These are phyloP conservation scores for Solanum hybrid DNA, from an alignment of 305 asterid species.

Conservation along the genomic window DNA sequence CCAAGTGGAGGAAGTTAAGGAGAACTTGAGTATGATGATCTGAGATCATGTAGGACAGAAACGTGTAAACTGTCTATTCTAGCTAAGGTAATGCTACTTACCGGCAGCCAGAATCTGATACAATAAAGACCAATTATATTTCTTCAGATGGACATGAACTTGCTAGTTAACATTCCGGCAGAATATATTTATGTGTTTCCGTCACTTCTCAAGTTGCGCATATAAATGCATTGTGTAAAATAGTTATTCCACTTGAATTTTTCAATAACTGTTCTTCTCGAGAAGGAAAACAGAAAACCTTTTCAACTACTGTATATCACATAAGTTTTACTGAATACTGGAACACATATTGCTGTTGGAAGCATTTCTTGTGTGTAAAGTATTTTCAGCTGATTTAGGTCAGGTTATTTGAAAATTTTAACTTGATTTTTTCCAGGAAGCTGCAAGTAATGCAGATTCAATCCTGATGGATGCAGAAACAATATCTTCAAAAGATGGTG, in stretches of 20 bases:
- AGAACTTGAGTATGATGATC: not conserved
- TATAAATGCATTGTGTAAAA: not conserved
- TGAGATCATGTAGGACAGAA: not conserved
- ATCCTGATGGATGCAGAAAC: conserved; percentile 26
- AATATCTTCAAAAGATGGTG: conserved; percentile 20
- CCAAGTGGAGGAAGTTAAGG: not conserved
- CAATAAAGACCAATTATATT: not conserved
- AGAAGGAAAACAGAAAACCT: not conserved
- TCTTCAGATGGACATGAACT: not conserved
- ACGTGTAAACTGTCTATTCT: not conserved
- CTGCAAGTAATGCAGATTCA: conserved; percentile 28
- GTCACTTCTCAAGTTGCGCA: not conserved
- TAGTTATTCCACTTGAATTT: not conserved
- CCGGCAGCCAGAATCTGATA: not conserved
- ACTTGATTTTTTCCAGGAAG: conserved; percentile 21
- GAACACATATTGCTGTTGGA: not conserved
- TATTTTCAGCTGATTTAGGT: not conserved
- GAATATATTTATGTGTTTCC: not conserved
- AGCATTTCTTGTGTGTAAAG: not conserved
- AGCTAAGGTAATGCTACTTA: not conserved
- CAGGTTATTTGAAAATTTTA: not conserved
- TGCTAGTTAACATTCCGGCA: not conserved
- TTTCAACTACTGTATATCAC: not conserved
- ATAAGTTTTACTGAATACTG: not conserved
- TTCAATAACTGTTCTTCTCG: not conserved